Percentiles rank a stretch among this genome's conserved stretches.
phyloP scores from a whole-genome alignment of 257 asterid species.

The Leptodermis oblonga region DNA sequence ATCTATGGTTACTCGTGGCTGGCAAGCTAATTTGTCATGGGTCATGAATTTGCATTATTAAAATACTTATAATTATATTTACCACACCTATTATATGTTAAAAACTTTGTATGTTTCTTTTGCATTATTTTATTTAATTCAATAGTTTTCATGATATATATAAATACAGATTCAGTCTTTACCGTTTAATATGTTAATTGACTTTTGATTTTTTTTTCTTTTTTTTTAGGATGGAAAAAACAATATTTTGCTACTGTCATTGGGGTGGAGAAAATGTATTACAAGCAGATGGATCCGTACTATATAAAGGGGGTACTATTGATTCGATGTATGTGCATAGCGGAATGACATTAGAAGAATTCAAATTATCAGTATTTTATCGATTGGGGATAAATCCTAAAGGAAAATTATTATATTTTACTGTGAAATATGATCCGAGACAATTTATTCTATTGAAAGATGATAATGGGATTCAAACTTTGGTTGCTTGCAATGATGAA shows the following conservation, averaged over 20 bases:
- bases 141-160: neutral
- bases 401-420: neutral
- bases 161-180: too few relatives aligned
- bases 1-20: too few relatives aligned
- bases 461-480: neutral
- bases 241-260: neutral
- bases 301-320: neutral
- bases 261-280: neutral
- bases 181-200: too few relatives aligned
- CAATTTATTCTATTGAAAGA: neutral
- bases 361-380: neutral
- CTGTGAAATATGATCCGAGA: neutral
- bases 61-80: too few relatives aligned
- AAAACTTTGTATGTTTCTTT: too few relatives aligned
- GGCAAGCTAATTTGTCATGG: too few relatives aligned
- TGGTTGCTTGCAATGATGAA: neutral
- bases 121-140: too few relatives aligned
- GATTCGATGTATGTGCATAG: neutral
- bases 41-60: too few relatives aligned
- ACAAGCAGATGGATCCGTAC: neutral
- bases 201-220: neutral
- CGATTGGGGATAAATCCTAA: neutral
- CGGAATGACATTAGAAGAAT: neutral
- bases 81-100: too few relatives aligned
- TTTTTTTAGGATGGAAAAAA: neutral